Evolutionary conservation across 495 filamentous ascomycete genomes (phyloP), one percentile per base, ranked within the genome.

Genomic region (Tetracladium marchalianum): DNA sequence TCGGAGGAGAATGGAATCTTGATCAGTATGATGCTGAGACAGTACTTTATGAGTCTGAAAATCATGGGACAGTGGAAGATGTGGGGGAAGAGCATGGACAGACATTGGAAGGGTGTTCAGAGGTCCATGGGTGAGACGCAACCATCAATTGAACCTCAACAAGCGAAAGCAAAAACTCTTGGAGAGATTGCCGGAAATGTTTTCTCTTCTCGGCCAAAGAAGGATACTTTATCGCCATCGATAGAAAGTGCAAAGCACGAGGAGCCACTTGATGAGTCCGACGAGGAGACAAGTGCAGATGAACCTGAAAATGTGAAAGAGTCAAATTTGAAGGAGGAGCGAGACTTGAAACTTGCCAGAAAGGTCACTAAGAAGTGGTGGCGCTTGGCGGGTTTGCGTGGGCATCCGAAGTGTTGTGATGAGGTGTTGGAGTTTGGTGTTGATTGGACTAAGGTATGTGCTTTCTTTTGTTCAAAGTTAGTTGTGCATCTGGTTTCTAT

Each of bases 11-110:
- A 84, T 46, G 89, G 89, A 7, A 75, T 93, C 4, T 62, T 95
- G 22, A 86, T 94, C 51, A 84, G 80, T 51, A 86, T 79, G 48
- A 80, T 95, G 48, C 67, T 95, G 17, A 77, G 89, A 4, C 89
- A 94, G 61, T 94, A 93, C 55, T 94, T 95, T 59, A 76, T 90
- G 69, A 82, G 78, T 10, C 66, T 93, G 13, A 87, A 86, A 47
- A 79, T 89, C 0, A 61, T 93, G 43, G 81, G 84, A 2, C 72
- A 72, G 53, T 94, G 89, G 89, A 71, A 71, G 39, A 63, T 71
- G 13, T 82, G 82, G 81, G 73, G 76, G 51, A 48, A 53, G 1
- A 49, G 49, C 5, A 44, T 87, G 51, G 65, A 67, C 0, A 63
- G 72, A 1, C 77, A 84, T 56, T 92, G 85, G 78, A 61, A 59